Conservation (phyloP, 2,329 filamentous ascomycete genomes). For the Lachnellula suecica region DNA sequence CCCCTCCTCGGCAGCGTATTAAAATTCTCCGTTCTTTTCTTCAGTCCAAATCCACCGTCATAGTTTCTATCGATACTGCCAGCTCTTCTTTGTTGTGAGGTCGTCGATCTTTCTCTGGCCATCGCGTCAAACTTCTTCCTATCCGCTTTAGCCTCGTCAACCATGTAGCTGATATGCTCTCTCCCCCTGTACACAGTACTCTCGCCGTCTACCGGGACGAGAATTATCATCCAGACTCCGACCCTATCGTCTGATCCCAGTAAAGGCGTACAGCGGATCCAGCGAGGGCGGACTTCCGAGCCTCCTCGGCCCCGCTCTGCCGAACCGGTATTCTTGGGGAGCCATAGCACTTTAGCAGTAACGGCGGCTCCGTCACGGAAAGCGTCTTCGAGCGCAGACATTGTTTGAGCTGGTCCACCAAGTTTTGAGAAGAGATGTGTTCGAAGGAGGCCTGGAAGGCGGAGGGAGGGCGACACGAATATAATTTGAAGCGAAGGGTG, state of each 20-base stretch:
- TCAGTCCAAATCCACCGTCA: constrained; percentile 13
- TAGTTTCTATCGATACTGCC: constrained; percentile 7
- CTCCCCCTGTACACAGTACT: too few species aligned
- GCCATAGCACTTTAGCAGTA: constrained; percentile 14
- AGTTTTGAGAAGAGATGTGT: constrained; percentile 11
- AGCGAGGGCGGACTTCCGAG: not conserved
- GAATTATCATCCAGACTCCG: constrained; percentile 17
- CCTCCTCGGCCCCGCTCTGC: too few species aligned
- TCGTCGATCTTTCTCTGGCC: not conserved
- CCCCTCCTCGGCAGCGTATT: not conserved
- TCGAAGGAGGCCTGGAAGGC: constrained; percentile 12
- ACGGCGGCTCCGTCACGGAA: constrained; percentile 10
- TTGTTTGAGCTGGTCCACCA: constrained; percentile 7
- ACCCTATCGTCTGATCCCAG: constrained; percentile 5
- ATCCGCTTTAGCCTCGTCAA: constrained; percentile 12
- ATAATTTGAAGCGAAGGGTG: constrained; percentile 13
- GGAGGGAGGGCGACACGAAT: constrained; percentile 11
- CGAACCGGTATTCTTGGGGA: too few species aligned
- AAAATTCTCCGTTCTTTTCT: constrained; percentile 1
- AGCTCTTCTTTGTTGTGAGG: not conserved
- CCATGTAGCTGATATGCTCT: too few species aligned
- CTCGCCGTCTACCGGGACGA: too few species aligned
- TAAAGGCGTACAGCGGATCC: constrained; percentile 15
- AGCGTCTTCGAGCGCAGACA: constrained; percentile 8
- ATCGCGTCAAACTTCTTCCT: constrained; percentile 4